phyloP scores from a whole-genome alignment of 2,329 filamentous ascomycete genomes.

The Colletotrichum destructivum region DNA sequence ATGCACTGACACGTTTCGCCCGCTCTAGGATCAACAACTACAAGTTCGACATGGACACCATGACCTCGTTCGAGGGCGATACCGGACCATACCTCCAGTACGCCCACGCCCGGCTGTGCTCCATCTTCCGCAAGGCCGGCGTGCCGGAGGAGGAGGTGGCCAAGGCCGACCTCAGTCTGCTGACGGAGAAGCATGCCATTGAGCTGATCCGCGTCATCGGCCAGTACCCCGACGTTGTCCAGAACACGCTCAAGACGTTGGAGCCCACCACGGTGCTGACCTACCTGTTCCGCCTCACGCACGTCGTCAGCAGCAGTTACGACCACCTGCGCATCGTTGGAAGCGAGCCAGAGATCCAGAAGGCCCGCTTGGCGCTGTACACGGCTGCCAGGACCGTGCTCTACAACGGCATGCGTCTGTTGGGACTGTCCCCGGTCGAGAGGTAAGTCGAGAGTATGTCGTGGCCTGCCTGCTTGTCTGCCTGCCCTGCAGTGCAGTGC shows the following conservation, averaged over 20 bases:
- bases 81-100: constrained; percentile 91
- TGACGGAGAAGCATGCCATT: constrained; percentile 80
- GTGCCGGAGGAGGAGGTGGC: constrained; percentile 71
- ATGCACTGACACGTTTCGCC: constrained; percentile 36
- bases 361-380: constrained; percentile 83
- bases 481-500: not conserved
- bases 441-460: constrained; percentile 36
- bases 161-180: constrained; percentile 75
- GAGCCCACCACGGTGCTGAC: constrained; percentile 74
- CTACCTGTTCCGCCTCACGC: constrained; percentile 90
- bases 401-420: constrained; percentile 85
- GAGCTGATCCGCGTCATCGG: constrained; percentile 83
- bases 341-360: constrained; percentile 79
- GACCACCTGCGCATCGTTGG: constrained; percentile 88
- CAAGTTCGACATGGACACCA: constrained; percentile 75
- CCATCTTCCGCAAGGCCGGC: constrained; percentile 71
- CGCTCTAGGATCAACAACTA: constrained; percentile 73
- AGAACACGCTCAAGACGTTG: constrained; percentile 87
- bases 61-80: constrained; percentile 76
- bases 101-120: constrained; percentile 80
- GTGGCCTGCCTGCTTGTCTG: not conserved
- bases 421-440: constrained; percentile 85
- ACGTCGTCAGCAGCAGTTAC: constrained; percentile 84
- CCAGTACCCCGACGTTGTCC: constrained; percentile 88
- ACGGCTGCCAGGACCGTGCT: constrained; percentile 82